Evolutionary conservation across 768 basidiomycete genomes (phyloP), one percentile per base, ranked within the genome.

Genomic region (Clitopilus hobsonii): DNA sequence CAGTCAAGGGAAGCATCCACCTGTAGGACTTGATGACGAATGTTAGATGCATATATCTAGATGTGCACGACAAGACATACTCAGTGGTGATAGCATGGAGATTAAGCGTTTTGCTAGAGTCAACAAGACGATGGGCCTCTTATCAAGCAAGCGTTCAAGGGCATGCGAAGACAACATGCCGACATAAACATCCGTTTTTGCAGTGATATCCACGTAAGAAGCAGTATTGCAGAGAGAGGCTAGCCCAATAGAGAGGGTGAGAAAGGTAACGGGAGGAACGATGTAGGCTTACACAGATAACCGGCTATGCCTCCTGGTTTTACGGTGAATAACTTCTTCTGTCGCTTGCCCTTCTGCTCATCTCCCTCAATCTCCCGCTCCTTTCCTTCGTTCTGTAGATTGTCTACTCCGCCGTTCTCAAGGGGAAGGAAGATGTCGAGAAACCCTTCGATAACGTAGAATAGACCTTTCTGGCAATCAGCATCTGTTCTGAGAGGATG

Each of bases 301-400:
- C 97, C 97, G 8, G 96, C 97, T 57, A 99, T 97, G 0, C 97
- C 97, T 54, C 97, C 97, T 13, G 95, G 91, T 64, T 96, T 97
- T 22, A 96, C 92, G 1, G 93, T 95, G 69, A 97, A 99, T 22
- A 99, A 78, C 64, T 89, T 93, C 59, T 79, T 79, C 28, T 74
- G 71, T 5, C 67, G 63, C 54, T 66, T 72, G 50, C 67, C 71
- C 38, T 62, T 60, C 52, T 65, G 69, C 29, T 29, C 24, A 11
- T 29, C 23, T 23, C 24, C 27, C 22, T 54, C 51, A 22, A 16
- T 11, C 10, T 18, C 49, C 8, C n/a, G n/a, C 41, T 18, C n/a
- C 18, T 45, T 45, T 11, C 22, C 41, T 20, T 18, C 22, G 22
- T 10, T 18, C 18, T 20, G n/a, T 16, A 61, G 56, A 27, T 64